These are phyloP conservation scores for Suillus ampliporus DNA, from an alignment of 768 basidiomycete species.

Conservation along the genomic window DNA sequence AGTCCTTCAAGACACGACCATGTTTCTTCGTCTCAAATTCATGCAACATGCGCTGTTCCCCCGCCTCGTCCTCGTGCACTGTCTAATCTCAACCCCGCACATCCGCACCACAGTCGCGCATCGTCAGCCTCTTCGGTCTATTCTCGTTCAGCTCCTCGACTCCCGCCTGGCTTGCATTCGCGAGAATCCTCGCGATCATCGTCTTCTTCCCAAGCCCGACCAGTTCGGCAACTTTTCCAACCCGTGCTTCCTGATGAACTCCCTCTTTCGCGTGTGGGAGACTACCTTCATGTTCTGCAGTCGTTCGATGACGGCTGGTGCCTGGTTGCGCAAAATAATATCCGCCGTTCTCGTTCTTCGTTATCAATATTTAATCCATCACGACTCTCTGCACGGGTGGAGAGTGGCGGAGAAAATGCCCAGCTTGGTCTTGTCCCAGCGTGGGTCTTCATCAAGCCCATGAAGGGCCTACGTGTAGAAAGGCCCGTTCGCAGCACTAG, in stretches of 20 bases:
- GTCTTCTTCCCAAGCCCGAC: constrained; percentile 47
- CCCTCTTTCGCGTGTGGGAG: constrained; percentile 56
- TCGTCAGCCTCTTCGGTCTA: constrained; percentile 43
- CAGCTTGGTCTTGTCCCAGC: constrained; percentile 78
- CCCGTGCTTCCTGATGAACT: constrained; percentile 81
- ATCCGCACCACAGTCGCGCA: constrained; percentile 37
- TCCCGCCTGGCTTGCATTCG: constrained; percentile 15
- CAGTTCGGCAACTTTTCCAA: constrained; percentile 67
- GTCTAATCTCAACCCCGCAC: constrained; percentile 26
- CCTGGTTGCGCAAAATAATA: constrained; percentile 61
- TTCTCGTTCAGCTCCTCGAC: constrained; percentile 39
- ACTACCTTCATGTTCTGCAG: constrained; percentile 64
- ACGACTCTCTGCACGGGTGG: constrained; percentile 18
- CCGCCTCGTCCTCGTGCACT: constrained; percentile 21
- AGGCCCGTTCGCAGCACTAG: constrained; percentile 69
- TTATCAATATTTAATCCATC: constrained; percentile 48
- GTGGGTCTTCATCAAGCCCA: constrained; percentile 75
- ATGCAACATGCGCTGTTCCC: constrained; percentile 17
- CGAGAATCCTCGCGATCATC: constrained; percentile 21
- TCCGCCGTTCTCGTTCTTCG: constrained; percentile 47
- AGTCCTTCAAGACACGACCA: constrained; percentile 50
- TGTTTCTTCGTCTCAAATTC: constrained; percentile 46
- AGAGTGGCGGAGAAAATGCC: constrained; percentile 42
- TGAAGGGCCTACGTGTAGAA: constrained; percentile 61
- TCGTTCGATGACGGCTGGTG: constrained; percentile 86